Evolutionary conservation across 805 yeast species (phyloP), one percentile per base, ranked within the genome.

Genomic region (Metschnikowia aberdeeniae): DNA sequence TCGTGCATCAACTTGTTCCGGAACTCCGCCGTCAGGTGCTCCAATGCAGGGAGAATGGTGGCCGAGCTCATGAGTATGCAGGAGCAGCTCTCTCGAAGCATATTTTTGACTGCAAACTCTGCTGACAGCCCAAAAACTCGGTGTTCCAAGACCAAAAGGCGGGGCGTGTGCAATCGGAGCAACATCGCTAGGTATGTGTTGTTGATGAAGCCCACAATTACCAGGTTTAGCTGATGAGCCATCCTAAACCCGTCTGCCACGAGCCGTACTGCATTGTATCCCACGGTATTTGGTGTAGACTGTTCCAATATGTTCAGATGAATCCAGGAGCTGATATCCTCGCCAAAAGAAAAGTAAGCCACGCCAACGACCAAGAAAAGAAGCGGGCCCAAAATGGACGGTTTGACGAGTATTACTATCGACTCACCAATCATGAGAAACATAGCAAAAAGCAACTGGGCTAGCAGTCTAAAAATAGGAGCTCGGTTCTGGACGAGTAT

Each of bases 311-410:
- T 28, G 34, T 44, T 44, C 1, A 13, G 27, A 27, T 54, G 50
- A 26, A 54, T 38, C 57, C 57, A 52, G 10, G 43, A 43, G 36
- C 49, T 42, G 29, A 50, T 42, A 11, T 43, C 46, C 9, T 17
- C 34, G 5, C 57, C 56, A 32, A 47, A 52, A 17, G 47, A 26
- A 26, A 52, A 43, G 31, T 44, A 40, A 22, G 43, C 44, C 11
- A 44, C 28, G 35, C 29, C 12, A 12, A 37, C n/a, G 27, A 40
- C 19, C 5, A 29, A n/a, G 9, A 28, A 24, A 6, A 43, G 39
- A 31, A 53, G 33, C 1, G 46, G 28, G 12, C 30, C 33, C 31
- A 51, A 34, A 6, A 47, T 42, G 2, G 43, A 30, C 14, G 49
- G 44, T 17, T 37, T 40, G 27, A 32, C 36, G 10, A 51, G 28